A percentile compares a stretch with the other conserved stretches of the same genome.
Conservation (phyloP, 257 asterid genomes). For the Catharanthus roseus region DNA sequence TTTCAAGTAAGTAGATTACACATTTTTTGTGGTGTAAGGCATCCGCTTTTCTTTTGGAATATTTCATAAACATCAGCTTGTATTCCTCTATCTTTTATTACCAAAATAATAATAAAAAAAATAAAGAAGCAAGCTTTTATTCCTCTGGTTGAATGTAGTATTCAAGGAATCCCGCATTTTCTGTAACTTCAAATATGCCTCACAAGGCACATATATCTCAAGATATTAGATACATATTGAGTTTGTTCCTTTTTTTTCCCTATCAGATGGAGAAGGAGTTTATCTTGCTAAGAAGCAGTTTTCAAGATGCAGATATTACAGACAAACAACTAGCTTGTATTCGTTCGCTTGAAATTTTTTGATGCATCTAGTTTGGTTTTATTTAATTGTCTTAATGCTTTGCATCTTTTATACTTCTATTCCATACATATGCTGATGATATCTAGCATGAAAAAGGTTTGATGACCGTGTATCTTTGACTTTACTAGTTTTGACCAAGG, state of each 20-base stretch:
- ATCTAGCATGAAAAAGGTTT: not conserved
- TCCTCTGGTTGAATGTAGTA: too few relatives aligned
- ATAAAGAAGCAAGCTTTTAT: too few relatives aligned
- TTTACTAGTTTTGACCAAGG: conserved; percentile 64
- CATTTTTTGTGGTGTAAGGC: not conserved
- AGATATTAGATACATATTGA: too few relatives aligned
- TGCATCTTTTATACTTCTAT: not conserved
- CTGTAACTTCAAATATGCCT: not conserved
- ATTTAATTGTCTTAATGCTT: conserved; percentile 2
- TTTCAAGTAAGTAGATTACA: not conserved
- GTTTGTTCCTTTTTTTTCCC: not conserved
- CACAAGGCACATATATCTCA: too few relatives aligned
- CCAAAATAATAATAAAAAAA: too few relatives aligned
- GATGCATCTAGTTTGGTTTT: not conserved
- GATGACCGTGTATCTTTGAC: conserved; percentile 32
- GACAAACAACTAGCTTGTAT: conserved; percentile 57
- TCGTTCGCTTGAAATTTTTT: conserved; percentile 29
- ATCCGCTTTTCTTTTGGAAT: not conserved
- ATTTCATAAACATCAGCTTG: not conserved
- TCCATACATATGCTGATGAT: not conserved
- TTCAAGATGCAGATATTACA: conserved; percentile 41
- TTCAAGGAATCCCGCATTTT: not conserved
- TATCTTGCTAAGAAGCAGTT: conserved; percentile 45
- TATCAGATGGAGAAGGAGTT: conserved; percentile 68
- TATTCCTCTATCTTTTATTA: too few relatives aligned